Evolutionary conservation across 768 basidiomycete species (phyloP).

Genomic region (Lactarius quietus): DNA sequence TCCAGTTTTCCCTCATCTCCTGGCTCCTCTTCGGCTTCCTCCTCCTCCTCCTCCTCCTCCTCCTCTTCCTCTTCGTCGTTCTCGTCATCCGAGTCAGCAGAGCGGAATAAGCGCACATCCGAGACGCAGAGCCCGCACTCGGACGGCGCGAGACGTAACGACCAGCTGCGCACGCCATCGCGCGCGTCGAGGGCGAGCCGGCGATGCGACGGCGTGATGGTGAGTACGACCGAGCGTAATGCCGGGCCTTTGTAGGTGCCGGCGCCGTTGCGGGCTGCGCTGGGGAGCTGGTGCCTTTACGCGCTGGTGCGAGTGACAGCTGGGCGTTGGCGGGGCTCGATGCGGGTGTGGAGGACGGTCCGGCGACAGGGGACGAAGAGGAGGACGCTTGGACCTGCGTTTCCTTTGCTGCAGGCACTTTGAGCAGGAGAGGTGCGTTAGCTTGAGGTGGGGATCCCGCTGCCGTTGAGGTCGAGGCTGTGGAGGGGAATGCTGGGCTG

Average conservation of each 20-base stretch:
- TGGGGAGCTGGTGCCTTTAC: conserved; percentile 10
- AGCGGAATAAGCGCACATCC: conserved; percentile 51
- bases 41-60: conserved; percentile 43
- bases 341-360: conserved; percentile 23
- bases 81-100: conserved; percentile 61
- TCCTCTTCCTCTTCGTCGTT: conserved; percentile 48
- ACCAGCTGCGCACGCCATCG: conserved; percentile 75
- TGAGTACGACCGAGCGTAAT: conserved; percentile 29
- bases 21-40: conserved; percentile 40
- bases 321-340: conserved; percentile 15
- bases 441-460: conserved; percentile 29
- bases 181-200: conserved; percentile 55
- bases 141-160: conserved; percentile 52
- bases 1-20: conserved; percentile 36
- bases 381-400: conserved; percentile 19
- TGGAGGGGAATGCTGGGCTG: conserved; percentile 35
- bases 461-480: conserved; percentile 26
- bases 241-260: too few species aligned
- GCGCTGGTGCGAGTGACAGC: conserved; percentile 22
- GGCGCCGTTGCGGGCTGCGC: conserved; percentile 11
- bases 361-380: conserved; percentile 27
- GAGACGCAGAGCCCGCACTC: conserved; percentile 56
- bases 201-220: conserved; percentile 51
- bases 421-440: conserved; percentile 28
- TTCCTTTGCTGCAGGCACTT: conserved; percentile 16